phyloP scores from a whole-genome alignment of 306 rosid species.

The Vigna angularis region DNA sequence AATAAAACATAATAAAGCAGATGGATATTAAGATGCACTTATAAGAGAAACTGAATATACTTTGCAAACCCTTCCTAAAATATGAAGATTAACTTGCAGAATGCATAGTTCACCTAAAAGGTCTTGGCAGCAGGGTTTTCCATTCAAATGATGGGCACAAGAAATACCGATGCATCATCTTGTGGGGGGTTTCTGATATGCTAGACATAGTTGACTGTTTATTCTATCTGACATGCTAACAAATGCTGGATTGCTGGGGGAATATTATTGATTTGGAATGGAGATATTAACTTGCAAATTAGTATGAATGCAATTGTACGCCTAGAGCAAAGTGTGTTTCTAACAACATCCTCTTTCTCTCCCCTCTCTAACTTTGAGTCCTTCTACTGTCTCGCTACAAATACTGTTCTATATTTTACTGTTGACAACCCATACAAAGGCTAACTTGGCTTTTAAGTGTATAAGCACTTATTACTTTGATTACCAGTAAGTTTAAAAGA shows the following conservation, averaged over 20 bases:
- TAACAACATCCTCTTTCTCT: conserved; percentile 1
- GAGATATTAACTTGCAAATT: conserved; percentile 10
- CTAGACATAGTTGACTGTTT: neutral
- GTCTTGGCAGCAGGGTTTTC: too few species aligned
- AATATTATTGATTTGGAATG: conserved; percentile 17
- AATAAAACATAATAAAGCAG: too few species aligned
- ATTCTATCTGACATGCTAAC: neutral
- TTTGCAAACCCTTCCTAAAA: too few species aligned
- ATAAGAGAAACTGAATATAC: too few species aligned
- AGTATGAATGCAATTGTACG: neutral
- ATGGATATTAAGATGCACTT: too few species aligned
- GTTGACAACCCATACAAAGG: neutral
- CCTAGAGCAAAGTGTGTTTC: conserved; percentile 1
- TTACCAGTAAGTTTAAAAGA: conserved; percentile 12
- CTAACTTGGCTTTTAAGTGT: conserved; percentile 12
- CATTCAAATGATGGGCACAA: too few species aligned
- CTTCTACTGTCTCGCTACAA: neutral
- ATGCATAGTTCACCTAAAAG: too few species aligned
- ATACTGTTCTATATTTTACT: conserved; percentile 9
- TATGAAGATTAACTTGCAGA: too few species aligned
- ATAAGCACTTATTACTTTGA: conserved; percentile 20
- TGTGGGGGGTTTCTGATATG: neutral
- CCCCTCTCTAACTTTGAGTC: neutral
- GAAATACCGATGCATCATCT: too few species aligned
- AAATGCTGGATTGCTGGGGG: neutral